phyloP scores from a whole-genome alignment of 352 stramenopile genomes.

The Phytopythium aichiense region DNA sequence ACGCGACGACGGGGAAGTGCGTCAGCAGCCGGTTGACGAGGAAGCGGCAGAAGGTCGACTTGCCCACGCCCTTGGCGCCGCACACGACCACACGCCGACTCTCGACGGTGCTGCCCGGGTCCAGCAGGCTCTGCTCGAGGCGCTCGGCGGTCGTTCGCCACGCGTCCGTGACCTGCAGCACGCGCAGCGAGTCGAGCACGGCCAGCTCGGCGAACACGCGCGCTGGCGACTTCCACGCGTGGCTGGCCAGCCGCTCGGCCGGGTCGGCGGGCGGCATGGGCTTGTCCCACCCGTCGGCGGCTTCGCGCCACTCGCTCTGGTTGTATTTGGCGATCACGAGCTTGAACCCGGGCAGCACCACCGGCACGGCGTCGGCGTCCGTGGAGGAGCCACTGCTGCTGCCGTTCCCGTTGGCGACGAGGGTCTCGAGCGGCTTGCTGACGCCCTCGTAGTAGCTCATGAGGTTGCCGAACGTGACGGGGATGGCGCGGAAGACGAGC shows the following conservation, averaged over 20 bases:
- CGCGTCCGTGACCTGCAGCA: conserved; percentile 52
- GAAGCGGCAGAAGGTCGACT: conserved; percentile 94
- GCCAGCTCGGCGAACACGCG: conserved; percentile 53
- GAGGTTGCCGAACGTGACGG: conserved; percentile 65
- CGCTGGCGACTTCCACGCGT: conserved; percentile 48
- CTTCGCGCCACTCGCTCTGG: conserved; percentile 18
- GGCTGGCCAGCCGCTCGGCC: conserved; percentile 1
- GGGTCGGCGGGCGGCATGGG: conserved; percentile 8
- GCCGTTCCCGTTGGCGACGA: conserved; percentile 9
- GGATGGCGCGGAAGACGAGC: conserved; percentile 63
- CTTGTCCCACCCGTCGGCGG: conserved; percentile 14
- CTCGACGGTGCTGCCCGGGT: not conserved
- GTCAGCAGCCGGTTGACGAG: conserved; percentile 90
- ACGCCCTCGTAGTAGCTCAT: conserved; percentile 69
- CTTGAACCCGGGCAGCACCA: conserved; percentile 79
- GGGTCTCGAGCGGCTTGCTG: conserved; percentile 9
- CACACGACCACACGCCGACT: conserved; percentile 86
- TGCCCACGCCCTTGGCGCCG: conserved; percentile 94
- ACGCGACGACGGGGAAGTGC: conserved; percentile 72
- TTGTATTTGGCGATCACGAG: conserved; percentile 61
- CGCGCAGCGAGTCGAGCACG: conserved; percentile 54
- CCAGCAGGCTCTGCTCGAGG: conserved; percentile 36
- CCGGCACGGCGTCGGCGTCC: not conserved
- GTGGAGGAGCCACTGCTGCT: not conserved
- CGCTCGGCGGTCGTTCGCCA: conserved; percentile 47